Evolutionary conservation across 1,284 basidiomycete species (phyloP).

Genomic region (Tilletia caries): DNA sequence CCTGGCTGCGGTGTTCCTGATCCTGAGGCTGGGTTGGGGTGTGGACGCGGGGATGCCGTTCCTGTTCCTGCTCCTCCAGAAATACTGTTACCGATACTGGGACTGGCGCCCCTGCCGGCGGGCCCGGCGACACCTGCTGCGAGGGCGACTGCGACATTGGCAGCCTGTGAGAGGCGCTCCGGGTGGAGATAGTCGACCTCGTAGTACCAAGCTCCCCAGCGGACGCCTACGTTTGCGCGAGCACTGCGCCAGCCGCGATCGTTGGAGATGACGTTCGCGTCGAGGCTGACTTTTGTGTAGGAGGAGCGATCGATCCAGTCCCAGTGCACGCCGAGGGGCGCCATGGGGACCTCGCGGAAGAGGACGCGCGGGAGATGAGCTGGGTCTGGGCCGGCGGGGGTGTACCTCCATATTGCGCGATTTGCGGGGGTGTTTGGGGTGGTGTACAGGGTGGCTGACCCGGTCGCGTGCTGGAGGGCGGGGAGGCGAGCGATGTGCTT

Average conservation of each 20-base stretch:
- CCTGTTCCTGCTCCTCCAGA: neutral
- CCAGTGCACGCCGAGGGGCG: conserved; percentile 44
- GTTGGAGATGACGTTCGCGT: conserved; percentile 73
- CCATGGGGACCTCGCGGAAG: conserved; percentile 41
- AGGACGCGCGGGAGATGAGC: conserved; percentile 36
- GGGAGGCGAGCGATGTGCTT: conserved; percentile 33
- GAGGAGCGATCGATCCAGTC: conserved; percentile 65
- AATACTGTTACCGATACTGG: neutral
- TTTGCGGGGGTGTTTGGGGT: conserved; percentile 42
- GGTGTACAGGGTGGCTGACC: conserved; percentile 25
- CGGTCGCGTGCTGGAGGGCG: conserved; percentile 24
- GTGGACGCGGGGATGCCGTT: conserved; percentile 3
- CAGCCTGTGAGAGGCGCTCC: conserved; percentile 48
- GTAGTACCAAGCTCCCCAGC: conserved; percentile 90
- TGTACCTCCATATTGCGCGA: conserved; percentile 48
- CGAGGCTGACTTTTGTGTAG: conserved; percentile 71
- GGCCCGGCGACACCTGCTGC: conserved; percentile 21
- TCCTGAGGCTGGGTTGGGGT: neutral
- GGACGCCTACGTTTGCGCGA: conserved; percentile 79
- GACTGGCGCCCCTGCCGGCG: conserved; percentile 32
- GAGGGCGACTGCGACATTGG: conserved; percentile 54
- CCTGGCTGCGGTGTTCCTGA: neutral
- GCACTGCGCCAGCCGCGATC: conserved; percentile 87
- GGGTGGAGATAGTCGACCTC: conserved; percentile 76
- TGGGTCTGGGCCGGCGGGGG: conserved; percentile 41